Evolutionary conservation across 208 protist species (phyloP).

Genomic region (Crithidia thermophila): DNA sequence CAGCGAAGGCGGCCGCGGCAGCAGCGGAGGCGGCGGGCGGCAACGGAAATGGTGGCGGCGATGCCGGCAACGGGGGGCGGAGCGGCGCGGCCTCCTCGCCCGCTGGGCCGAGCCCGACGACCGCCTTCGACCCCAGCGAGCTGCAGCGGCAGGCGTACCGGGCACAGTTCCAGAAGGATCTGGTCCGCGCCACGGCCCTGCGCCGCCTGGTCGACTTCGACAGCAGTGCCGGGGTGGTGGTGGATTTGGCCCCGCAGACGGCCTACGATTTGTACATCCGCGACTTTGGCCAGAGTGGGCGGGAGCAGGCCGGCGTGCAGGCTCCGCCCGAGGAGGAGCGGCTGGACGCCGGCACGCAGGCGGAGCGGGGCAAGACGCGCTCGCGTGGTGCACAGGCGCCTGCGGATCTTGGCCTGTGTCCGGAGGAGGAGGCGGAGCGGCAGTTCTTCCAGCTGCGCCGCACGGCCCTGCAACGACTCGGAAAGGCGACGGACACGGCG

Average conservation of each 20-base stretch:
- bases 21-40: slow-evolving; percentile 5
- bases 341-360: slow-evolving; percentile 45
- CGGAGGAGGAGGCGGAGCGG: slow-evolving; percentile 58
- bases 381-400: slow-evolving; percentile 50
- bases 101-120: slow-evolving; percentile 4
- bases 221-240: slow-evolving; percentile 56
- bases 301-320: slow-evolving; percentile 59
- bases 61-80: neutral
- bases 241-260: slow-evolving; percentile 76
- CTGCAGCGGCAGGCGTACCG: slow-evolving; percentile 82
- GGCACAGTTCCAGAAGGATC: slow-evolving; percentile 73
- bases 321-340: slow-evolving; percentile 65
- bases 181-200: slow-evolving; percentile 69
- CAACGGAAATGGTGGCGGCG: neutral
- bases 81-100: neutral
- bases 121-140: slow-evolving; percentile 31
- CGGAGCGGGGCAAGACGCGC: slow-evolving; percentile 54
- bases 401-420: slow-evolving; percentile 79
- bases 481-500: slow-evolving; percentile 9
- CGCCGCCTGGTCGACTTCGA: slow-evolving; percentile 87
- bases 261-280: slow-evolving; percentile 90
- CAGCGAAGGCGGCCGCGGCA: neutral
- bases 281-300: slow-evolving; percentile 63
- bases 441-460: slow-evolving; percentile 34
- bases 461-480: slow-evolving; percentile 9